Evolutionary conservation across 2,329 filamentous ascomycete genomes (phyloP).

Genomic region (Verticillium nubilum): DNA sequence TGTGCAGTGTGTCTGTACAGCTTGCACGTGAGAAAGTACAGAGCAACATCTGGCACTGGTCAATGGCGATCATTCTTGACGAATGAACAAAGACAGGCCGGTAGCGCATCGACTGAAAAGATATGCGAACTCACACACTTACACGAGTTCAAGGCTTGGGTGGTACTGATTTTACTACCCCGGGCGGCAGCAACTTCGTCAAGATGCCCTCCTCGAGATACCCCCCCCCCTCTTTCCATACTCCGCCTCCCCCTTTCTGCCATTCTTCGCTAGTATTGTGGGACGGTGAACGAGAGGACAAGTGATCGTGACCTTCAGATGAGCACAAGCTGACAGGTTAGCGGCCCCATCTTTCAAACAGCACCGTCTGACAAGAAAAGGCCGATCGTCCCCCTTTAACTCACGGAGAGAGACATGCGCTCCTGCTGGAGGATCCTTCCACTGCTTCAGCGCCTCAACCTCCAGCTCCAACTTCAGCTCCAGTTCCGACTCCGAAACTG

Average conservation of each 20-base stretch:
- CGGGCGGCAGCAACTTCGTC: background rate
- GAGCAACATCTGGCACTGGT: background rate
- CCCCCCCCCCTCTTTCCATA: too few relatives aligned
- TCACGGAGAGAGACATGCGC: background rate
- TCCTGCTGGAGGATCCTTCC: background rate
- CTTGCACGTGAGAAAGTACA: background rate
- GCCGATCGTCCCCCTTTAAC: background rate
- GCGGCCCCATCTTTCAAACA: constrained; percentile 8
- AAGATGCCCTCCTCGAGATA: background rate
- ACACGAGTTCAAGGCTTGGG: background rate
- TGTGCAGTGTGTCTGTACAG: background rate
- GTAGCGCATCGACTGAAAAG: background rate
- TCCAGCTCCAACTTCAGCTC: background rate
- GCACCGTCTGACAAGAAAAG: constrained; percentile 9
- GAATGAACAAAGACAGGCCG: background rate
- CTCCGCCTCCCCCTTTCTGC: background rate
- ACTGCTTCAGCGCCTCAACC: background rate
- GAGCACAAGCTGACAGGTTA: background rate
- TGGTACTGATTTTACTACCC: background rate
- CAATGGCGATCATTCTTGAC: background rate
- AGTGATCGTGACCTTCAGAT: background rate
- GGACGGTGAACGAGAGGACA: background rate
- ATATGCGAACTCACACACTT: background rate
- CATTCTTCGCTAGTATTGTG: background rate
- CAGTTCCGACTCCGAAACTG: background rate